Evolutionary conservation across 768 basidiomycete genomes (phyloP).

Genomic region (Harrya chromipes): DNA sequence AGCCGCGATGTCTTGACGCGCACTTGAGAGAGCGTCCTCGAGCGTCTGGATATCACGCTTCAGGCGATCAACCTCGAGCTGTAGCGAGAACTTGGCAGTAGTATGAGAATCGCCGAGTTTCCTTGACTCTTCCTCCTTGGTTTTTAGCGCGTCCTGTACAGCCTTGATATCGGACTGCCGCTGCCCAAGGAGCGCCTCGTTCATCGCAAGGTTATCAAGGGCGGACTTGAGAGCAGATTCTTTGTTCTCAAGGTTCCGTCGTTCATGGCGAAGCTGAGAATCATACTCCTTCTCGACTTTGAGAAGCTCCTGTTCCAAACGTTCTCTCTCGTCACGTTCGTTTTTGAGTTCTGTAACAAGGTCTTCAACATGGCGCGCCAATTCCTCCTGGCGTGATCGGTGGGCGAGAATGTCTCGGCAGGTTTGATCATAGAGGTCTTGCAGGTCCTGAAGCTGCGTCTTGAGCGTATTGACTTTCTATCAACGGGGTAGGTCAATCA

Average conservation of each 20-base stretch:
- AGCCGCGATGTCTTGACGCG: slow-evolving; percentile 65
- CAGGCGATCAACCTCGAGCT: slow-evolving; percentile 85
- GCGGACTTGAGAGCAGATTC: slow-evolving; percentile 64
- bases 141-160: slow-evolving; percentile 69
- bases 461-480: slow-evolving; percentile 72
- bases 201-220: slow-evolving; percentile 58
- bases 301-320: slow-evolving; percentile 51
- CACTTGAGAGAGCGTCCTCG: slow-evolving; percentile 74
- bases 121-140: slow-evolving; percentile 73
- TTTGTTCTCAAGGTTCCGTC: slow-evolving; percentile 65
- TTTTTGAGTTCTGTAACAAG: slow-evolving; percentile 59
- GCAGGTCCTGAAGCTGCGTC: slow-evolving; percentile 61
- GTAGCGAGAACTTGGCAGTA: slow-evolving; percentile 78
- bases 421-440: slow-evolving; percentile 61
- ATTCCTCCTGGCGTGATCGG: slow-evolving; percentile 70
- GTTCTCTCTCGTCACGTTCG: slow-evolving; percentile 57
- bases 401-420: slow-evolving; percentile 64
- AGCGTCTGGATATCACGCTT: slow-evolving; percentile 79
- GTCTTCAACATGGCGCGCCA: slow-evolving; percentile 71
- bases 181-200: slow-evolving; percentile 60
- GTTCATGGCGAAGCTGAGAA: slow-evolving; percentile 54
- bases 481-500: slow-evolving; percentile 2
- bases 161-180: slow-evolving; percentile 73
- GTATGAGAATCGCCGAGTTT: slow-evolving; percentile 81
- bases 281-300: slow-evolving; percentile 62